A percentile compares a stretch with the other conserved stretches of the same genome.
These are phyloP conservation scores for Wickerhamiella occidentalis DNA, from an alignment of 805 yeast genomes.

Conservation along the genomic window DNA sequence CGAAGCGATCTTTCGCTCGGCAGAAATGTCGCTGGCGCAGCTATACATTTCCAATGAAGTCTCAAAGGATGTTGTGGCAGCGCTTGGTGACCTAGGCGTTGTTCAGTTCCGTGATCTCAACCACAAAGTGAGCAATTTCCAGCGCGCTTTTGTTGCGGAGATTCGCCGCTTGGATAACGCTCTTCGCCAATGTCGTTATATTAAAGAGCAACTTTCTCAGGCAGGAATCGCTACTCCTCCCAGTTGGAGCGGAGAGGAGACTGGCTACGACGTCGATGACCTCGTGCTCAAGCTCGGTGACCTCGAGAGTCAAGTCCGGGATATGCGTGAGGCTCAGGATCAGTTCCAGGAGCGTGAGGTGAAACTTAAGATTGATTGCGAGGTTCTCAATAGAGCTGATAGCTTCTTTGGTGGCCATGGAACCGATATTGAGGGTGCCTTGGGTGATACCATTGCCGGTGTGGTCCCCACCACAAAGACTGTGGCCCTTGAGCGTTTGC, in stretches of 20 bases:
- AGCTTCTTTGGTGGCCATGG: conserved; percentile 33
- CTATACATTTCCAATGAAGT: conserved; percentile 84
- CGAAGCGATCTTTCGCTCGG: conserved; percentile 46
- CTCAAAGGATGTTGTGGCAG: conserved; percentile 72
- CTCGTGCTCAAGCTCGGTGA: conserved; percentile 48
- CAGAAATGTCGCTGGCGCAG: conserved; percentile 93
- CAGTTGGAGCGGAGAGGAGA: conserved; percentile 35
- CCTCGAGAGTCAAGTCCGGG: conserved; percentile 62
- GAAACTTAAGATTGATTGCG: conserved; percentile 58
- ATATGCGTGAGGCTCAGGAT: conserved; percentile 58
- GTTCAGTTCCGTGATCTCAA: conserved; percentile 87
- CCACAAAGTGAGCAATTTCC: conserved; percentile 67
- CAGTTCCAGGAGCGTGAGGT: conserved; percentile 50
- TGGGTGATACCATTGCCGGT: conserved; percentile 51
- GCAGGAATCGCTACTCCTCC: conserved; percentile 26
- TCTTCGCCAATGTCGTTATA: conserved; percentile 63
- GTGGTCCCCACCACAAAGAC: conserved; percentile 65
- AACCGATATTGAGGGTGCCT: conserved; percentile 24
- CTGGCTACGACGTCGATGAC: conserved; percentile 28
- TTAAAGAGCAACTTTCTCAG: conserved; percentile 25
- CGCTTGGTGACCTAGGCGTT: conserved; percentile 74
- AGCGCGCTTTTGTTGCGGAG: conserved; percentile 82
- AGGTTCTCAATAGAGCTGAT: conserved; percentile 40
- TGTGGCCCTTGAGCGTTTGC: conserved; percentile 59
- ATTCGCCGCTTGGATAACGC: conserved; percentile 71